Conservation (phyloP, 345 rosid species). For the Citrus mangshanensis region DNA sequence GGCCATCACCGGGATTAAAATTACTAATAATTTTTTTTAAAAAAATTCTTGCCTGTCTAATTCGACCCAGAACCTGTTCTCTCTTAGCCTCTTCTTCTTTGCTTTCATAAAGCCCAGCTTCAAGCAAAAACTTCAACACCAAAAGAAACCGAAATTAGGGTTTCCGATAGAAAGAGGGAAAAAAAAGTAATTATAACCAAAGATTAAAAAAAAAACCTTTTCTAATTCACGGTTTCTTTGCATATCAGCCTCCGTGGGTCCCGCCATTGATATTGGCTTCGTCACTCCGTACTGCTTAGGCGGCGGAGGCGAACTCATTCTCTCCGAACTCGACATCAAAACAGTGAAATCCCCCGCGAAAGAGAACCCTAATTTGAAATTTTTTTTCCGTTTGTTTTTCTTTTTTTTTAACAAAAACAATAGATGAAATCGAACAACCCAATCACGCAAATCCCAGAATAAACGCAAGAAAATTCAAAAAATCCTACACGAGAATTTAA, state of each 20-base stretch:
- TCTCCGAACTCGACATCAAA: conserved; percentile 45
- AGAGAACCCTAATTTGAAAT: conserved; percentile 6
- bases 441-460: background rate
- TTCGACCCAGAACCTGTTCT: conserved; percentile 45
- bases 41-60: conserved; percentile 35
- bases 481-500: background rate
- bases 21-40: background rate
- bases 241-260: conserved; percentile 50
- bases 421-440: background rate
- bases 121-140: conserved; percentile 43
- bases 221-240: conserved; percentile 47
- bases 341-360: background rate
- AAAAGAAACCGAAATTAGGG: background rate
- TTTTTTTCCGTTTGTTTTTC: background rate
- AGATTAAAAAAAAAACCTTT: conserved; percentile 34
- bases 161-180: background rate
- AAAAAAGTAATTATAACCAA: too few species aligned
- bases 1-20: background rate
- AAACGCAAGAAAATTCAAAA: background rate
- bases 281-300: conserved; percentile 46
- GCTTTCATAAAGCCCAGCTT: conserved; percentile 58
- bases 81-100: conserved; percentile 53
- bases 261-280: conserved; percentile 58
- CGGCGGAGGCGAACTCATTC: conserved; percentile 23
- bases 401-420: too few species aligned